These are phyloP conservation scores for Spergularia bocconei DNA, from an alignment of 148 eudicot species.

Conservation along the genomic window DNA sequence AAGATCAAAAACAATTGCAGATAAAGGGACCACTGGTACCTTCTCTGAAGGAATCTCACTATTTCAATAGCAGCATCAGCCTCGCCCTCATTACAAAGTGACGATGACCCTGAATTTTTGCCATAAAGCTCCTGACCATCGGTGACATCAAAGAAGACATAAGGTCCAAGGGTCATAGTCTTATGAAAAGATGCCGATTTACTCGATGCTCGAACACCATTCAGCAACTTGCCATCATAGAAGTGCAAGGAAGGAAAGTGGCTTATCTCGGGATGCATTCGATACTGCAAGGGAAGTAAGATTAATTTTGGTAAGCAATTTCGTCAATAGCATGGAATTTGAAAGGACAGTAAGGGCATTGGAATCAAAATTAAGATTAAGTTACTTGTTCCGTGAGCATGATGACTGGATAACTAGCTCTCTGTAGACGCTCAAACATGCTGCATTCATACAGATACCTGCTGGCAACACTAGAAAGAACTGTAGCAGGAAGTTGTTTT, in stretches of 20 bases:
- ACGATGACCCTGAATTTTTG: slow-evolving; percentile 67
- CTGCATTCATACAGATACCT: slow-evolving; percentile 88
- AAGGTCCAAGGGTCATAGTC: slow-evolving; percentile 83
- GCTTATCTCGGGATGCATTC: slow-evolving; percentile 98
- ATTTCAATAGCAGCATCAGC: slow-evolving; percentile 94
- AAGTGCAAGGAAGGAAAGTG: slow-evolving; percentile 85
- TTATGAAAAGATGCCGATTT: slow-evolving; percentile 77
- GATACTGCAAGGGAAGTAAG: slow-evolving; percentile 60
- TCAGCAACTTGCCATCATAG: slow-evolving; percentile 79
- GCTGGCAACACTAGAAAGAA: slow-evolving; percentile 92
- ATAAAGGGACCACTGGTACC: slow-evolving; percentile 32
- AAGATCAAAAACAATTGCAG: slow-evolving; percentile 10
- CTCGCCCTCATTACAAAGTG: slow-evolving; percentile 88
- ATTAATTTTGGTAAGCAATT: slow-evolving; percentile 10
- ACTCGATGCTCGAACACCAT: slow-evolving; percentile 63
- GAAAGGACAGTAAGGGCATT: neutral
- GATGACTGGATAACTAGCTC: slow-evolving; percentile 90
- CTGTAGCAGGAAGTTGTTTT: slow-evolving; percentile 99
- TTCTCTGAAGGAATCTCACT: slow-evolving; percentile 60
- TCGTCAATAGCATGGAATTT: neutral
- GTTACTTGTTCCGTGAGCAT: slow-evolving; percentile 94
- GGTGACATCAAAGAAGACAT: slow-evolving; percentile 73
- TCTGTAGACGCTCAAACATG: slow-evolving; percentile 98
- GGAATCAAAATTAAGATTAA: slow-evolving; percentile 15
- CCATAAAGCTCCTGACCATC: slow-evolving; percentile 88